Base-by-base conservation (phyloP, 257 asterid species). In the Fraxinus quadrangulata region DNA sequence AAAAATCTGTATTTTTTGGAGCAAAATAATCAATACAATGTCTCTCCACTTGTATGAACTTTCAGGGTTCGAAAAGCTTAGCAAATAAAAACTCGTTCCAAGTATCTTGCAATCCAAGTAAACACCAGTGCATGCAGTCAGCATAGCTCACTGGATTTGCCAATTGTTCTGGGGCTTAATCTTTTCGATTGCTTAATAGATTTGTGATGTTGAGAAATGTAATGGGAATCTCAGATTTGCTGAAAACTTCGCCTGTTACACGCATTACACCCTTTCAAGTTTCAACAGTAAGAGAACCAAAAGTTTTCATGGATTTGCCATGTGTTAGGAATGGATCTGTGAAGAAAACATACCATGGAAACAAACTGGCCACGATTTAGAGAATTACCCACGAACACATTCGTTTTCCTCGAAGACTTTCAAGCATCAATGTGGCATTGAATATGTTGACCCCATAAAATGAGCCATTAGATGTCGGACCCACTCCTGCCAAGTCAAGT, bases 311-410 rank as follows among this genome's bases (percentile, higher is more conserved):
- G 84, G 97, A 89, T 40, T 89, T 88, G 40, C 91, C 92, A 74
- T 88, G 71, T 56, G 28, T 80, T 75, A 0, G 91, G 97, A 34
- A 94, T 79, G 78, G 13, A 17, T 72, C 71, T 76, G 6, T 92
- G 92, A 47, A 94, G 90, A 72, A 94, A 92, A 67, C 97, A 91
- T 45, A 94, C 71, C 88, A 91, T 74, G 80, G 98, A 94, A 2
- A 84, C 84, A 70, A 63, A 90, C 66, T 94, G 97, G 6, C 92
- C 92, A 36, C 97, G 84, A 82, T 87, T 88, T 9, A 91, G 79
- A 51, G 98, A 94, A 83, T 91, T 97, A 0, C 98, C 97, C 0
- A 91, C 93, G 59, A 89, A 89, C 92, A 92, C 92, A 87, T 63
- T 78, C 89, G 82, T 85, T 92, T 94, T 42, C 92, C 96, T 30